Conservation (phyloP, 768 basidiomycete genomes). For the Clavulina sp. region DNA sequence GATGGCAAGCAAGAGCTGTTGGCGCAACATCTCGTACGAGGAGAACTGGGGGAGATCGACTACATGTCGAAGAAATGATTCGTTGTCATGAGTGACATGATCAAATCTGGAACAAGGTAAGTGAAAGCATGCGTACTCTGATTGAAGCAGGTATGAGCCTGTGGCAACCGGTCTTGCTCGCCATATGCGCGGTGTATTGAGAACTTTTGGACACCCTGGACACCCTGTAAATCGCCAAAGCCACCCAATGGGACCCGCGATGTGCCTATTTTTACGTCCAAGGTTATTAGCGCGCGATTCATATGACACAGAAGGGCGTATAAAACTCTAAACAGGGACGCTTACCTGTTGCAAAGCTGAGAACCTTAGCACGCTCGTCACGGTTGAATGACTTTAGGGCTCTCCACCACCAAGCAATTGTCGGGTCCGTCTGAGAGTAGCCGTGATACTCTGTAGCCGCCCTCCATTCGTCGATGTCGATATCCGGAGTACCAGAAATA, state of each 20-base stretch:
- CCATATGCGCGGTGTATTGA: slow-evolving; percentile 92
- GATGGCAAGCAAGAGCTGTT: slow-evolving; percentile 78
- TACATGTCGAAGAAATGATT: slow-evolving; percentile 18
- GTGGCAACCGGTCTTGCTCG: slow-evolving; percentile 65
- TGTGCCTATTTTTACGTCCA: slow-evolving; percentile 28
- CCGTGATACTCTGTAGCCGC: slow-evolving; percentile 84
- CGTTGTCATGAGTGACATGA: slow-evolving; percentile 14
- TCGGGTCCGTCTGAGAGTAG: slow-evolving; percentile 76
- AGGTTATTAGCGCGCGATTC: background rate
- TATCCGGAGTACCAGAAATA: slow-evolving; percentile 94
- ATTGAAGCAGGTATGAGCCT: slow-evolving; percentile 89
- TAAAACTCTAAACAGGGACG: background rate
- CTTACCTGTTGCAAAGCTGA: slow-evolving; percentile 74
- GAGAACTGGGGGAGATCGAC: slow-evolving; percentile 85
- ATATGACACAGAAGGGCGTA: background rate
- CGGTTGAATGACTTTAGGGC: slow-evolving; percentile 94
- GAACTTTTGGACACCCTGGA: slow-evolving; percentile 86
- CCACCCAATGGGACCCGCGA: slow-evolving; percentile 89
- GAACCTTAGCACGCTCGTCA: slow-evolving; percentile 88
- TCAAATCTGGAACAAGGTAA: background rate
- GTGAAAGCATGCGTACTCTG: slow-evolving; percentile 31
- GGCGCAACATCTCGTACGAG: slow-evolving; percentile 90
- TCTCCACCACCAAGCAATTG: slow-evolving; percentile 99
- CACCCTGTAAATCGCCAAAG: slow-evolving; percentile 81
- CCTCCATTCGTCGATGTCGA: slow-evolving; percentile 96